phyloP scores from a whole-genome alignment of 768 basidiomycete species.

The Russula foetens region DNA sequence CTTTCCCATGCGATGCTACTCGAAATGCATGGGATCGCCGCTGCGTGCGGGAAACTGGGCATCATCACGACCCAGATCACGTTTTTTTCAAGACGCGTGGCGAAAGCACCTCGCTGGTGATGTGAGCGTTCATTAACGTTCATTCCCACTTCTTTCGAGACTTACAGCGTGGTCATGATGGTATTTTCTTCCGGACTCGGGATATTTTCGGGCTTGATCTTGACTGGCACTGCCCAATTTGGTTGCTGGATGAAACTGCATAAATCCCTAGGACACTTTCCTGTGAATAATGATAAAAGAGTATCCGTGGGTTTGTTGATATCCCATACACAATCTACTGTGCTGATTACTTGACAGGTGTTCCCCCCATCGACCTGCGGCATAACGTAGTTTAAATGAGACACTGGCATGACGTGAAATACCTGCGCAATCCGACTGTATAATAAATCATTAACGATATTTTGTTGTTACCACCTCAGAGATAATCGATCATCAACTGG shows the following conservation, averaged over 20 bases:
- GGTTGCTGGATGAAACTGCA: constrained; percentile 36
- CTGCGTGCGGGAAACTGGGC: constrained; percentile 38
- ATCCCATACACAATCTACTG: neutral
- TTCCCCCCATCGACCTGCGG: too few relatives aligned
- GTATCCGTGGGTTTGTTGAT: constrained; percentile 19
- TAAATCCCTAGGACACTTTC: constrained; percentile 29
- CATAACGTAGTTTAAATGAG: too few relatives aligned
- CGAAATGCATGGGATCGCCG: constrained; percentile 36
- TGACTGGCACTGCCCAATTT: constrained; percentile 35
- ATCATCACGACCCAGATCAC: constrained; percentile 35
- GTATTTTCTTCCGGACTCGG: constrained; percentile 25
- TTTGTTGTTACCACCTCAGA: too few relatives aligned
- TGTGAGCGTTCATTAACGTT: constrained; percentile 29
- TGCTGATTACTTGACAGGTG: neutral
- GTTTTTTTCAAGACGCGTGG: constrained; percentile 25
- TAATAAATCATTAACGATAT: too few relatives aligned
- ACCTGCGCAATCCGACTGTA: too few relatives aligned
- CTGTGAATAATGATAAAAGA: constrained; percentile 27
- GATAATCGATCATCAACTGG: too few relatives aligned
- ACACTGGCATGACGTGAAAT: too few relatives aligned
- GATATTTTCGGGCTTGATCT: constrained; percentile 38
- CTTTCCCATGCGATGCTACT: constrained; percentile 38
- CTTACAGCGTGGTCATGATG: neutral
- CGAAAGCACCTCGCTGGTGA: constrained; percentile 23
- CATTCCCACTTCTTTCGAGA: neutral